These are phyloP conservation scores for Calonectria pseudoreteaudii DNA, from an alignment of 2,329 filamentous ascomycete species.

Conservation along the genomic window DNA sequence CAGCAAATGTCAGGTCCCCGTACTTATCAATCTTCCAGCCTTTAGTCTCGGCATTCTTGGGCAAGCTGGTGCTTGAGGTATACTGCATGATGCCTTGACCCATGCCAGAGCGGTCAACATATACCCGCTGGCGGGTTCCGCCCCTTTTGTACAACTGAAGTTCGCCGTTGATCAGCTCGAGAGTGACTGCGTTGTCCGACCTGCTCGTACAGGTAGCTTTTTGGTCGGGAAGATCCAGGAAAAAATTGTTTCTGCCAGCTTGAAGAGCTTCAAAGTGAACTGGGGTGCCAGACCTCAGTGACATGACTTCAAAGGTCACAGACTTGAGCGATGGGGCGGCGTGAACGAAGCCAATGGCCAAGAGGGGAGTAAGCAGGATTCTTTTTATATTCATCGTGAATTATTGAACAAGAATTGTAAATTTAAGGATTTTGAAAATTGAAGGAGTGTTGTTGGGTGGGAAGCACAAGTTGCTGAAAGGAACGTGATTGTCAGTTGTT, in stretches of 20 bases:
- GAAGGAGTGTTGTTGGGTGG: background rate
- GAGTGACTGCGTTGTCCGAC: background rate
- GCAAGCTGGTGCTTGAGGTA: background rate
- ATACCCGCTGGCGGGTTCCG: background rate
- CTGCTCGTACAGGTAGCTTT: background rate
- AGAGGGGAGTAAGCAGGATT: background rate
- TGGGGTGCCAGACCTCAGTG: background rate
- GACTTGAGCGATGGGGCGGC: background rate
- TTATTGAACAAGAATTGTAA: background rate
- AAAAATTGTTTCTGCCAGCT: background rate
- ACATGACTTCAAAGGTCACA: background rate
- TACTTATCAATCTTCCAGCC: conserved; percentile 1
- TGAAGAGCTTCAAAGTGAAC: background rate
- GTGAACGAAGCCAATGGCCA: background rate
- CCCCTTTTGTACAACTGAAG: background rate
- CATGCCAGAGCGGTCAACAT: background rate
- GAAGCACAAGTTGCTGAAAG: background rate
- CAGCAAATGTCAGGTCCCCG: background rate
- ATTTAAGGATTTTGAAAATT: too few species aligned
- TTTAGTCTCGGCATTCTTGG: background rate
- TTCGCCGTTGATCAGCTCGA: background rate
- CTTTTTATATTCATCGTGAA: background rate
- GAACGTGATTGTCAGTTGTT: background rate
- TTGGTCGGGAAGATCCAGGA: background rate
- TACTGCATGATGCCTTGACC: background rate